Percentiles rank a stretch among this genome's conserved stretches.
These are phyloP conservation scores for Mrakia blollopis DNA, from an alignment of 768 basidiomycete species.

Conservation along the genomic window DNA sequence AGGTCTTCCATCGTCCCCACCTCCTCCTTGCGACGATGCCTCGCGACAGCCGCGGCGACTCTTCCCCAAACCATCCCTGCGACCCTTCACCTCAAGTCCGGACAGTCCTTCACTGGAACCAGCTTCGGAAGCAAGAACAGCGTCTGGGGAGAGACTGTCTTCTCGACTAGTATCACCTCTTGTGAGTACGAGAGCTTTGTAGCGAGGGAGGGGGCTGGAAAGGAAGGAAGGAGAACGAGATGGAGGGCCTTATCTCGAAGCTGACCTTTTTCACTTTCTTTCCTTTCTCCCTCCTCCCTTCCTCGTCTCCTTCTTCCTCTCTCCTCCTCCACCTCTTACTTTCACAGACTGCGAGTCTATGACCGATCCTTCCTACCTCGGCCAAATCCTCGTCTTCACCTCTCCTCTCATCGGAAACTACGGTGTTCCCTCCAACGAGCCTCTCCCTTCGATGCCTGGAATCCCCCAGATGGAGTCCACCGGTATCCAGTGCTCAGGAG, in stretches of 20 bases:
- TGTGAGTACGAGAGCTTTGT: slow-evolving; percentile 64
- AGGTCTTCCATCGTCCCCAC: not conserved
- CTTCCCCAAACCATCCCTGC: slow-evolving; percentile 56
- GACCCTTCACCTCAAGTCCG: slow-evolving; percentile 83
- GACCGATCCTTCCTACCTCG: slow-evolving; percentile 98
- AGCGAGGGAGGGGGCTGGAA: too few relatives aligned
- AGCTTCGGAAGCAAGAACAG: slow-evolving; percentile 85
- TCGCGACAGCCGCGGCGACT: slow-evolving; percentile 34
- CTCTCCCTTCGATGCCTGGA: slow-evolving; percentile 53
- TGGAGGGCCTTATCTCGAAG: not conserved
- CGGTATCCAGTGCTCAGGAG: slow-evolving; percentile 81
- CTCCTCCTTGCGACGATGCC: slow-evolving; percentile 6
- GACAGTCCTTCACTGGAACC: slow-evolving; percentile 82
- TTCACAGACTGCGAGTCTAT: slow-evolving; percentile 92
- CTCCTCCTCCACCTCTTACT: not conserved
- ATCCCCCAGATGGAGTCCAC: slow-evolving; percentile 77
- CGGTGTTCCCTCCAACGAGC: slow-evolving; percentile 75
- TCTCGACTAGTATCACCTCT: slow-evolving; percentile 97
- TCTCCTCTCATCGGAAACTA: slow-evolving; percentile 98
- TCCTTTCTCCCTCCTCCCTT: not conserved
- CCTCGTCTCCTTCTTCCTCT: not conserved
- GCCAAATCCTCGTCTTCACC: slow-evolving; percentile 97
- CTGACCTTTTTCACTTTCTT: not conserved
- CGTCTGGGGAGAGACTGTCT: slow-evolving; percentile 93
- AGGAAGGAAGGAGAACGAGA: too few relatives aligned